Base-by-base conservation (phyloP, 352 stramenopile species). In the Phytopythium chamaehyphon region DNA sequence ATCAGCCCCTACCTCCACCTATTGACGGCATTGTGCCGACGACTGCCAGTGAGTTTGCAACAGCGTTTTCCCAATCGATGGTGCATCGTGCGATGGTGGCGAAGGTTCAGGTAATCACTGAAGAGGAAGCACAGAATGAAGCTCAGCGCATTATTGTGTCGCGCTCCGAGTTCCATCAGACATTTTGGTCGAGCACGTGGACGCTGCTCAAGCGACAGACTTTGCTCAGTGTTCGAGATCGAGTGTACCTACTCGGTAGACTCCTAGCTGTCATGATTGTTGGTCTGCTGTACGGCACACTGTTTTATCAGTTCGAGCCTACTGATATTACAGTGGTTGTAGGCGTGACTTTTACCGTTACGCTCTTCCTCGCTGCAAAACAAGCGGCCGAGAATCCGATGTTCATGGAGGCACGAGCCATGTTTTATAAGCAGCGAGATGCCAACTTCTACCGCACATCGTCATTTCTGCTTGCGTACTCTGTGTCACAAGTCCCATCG, bases 321-420 rank as follows among this genome's bases (percentile, higher is more conserved):
- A 70, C 61, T 16, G 55, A 80, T 18, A 54, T 71, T 6, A 57
- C 74, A 39, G 58, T 74, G 3, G 47, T 90, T 23, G 75, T 94
- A 54, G 82, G 88, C 24, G 69, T 92, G 16, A 48, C 94, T 9
- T 96, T 94, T 56, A 74, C 83, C 18, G 72, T 69, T 28, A 69
- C 90, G 47, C 76, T 96, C 40, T 94, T 90, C 54, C 65, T 88
- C 3, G 73, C 71, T 2, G 40, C 95, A 24, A 76, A 76, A 16
- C 69, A 80, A n/a, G 85, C 90, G 55, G 55, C 82, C 2, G 71
- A 86, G 49, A 69, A 96, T 24, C 82, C 86, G 22, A 82, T 74
- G 21, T 67, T 94, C 26, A 86, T 95, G 55, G 65, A 87, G 28
- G 62, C 83, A 69, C 65, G 89, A 71, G 59, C 83, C 8, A 62